phyloP scores from a whole-genome alignment of 768 basidiomycete genomes.

The Podaxis sp. region DNA sequence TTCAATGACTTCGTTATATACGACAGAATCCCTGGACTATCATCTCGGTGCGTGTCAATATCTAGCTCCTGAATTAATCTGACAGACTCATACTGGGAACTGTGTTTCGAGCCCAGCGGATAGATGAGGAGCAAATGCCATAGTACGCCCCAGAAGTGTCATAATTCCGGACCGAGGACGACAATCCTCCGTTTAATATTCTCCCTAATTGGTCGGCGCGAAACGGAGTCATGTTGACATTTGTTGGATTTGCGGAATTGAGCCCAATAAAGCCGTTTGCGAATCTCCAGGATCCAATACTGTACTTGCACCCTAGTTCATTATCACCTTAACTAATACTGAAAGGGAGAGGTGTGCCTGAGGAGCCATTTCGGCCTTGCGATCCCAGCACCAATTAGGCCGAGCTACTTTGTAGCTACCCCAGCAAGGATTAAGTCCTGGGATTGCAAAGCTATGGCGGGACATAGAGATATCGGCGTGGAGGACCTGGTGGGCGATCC shows the following conservation, averaged over 20 bases:
- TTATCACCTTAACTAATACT: constrained; percentile 5
- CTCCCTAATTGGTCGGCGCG: not conserved
- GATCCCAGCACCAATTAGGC: not conserved
- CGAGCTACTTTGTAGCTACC: not conserved
- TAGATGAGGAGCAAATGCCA: not conserved
- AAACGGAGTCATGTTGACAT: constrained; percentile 12
- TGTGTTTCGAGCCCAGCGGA: not conserved
- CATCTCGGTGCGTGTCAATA: constrained; percentile 3
- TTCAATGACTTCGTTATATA: constrained; percentile 8
- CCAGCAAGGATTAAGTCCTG: too few species aligned
- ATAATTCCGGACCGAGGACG: not conserved
- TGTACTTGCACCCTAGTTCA: constrained; percentile 3
- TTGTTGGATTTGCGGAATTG: constrained; percentile 10
- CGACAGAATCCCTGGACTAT: constrained; percentile 1
- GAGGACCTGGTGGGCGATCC: not conserved
- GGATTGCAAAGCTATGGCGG: too few species aligned
- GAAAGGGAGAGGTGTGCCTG: not conserved
- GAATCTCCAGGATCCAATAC: not conserved
- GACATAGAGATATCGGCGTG: not conserved
- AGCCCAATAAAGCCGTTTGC: not conserved
- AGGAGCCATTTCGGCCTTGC: not conserved
- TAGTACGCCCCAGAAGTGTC: not conserved
- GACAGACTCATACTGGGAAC: constrained; percentile 4
- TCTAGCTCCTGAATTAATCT: not conserved
- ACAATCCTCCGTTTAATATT: not conserved